Conservation (phyloP, 1,139 yeast species). For the Lodderomyces orthopsilosis region DNA sequence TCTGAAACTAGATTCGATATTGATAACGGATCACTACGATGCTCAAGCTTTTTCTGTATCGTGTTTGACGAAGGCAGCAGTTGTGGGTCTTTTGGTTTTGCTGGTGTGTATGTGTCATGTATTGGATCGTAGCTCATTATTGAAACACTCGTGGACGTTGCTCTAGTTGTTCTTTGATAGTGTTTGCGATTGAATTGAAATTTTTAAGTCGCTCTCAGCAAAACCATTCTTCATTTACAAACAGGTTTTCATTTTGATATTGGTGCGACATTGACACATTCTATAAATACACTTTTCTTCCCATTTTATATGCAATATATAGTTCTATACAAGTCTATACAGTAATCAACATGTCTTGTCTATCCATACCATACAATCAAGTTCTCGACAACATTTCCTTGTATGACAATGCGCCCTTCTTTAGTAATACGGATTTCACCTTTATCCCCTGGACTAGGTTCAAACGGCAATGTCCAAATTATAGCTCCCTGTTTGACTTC, state of each 20-base stretch:
- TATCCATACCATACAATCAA: slow-evolving; percentile 25
- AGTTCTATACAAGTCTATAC: neutral
- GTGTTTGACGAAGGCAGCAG: slow-evolving; percentile 7
- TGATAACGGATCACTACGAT: slow-evolving; percentile 12
- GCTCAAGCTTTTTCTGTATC: neutral
- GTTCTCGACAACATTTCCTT: slow-evolving; percentile 38
- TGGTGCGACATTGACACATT: neutral
- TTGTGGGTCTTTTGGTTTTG: slow-evolving; percentile 8
- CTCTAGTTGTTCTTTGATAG: neutral
- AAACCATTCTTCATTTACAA: too few species aligned
- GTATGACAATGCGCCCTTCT: slow-evolving; percentile 29
- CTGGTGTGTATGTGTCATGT: slow-evolving; percentile 24
- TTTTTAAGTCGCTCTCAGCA: neutral
- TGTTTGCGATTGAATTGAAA: neutral
- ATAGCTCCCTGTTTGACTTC: slow-evolving; percentile 19
- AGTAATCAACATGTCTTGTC: neutral
- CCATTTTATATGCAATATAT: neutral
- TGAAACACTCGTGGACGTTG: neutral
- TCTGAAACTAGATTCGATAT: slow-evolving; percentile 14
- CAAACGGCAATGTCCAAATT: slow-evolving; percentile 33
- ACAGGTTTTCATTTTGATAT: neutral
- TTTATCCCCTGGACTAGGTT: slow-evolving; percentile 12
- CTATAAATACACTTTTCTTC: neutral
- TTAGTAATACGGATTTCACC: slow-evolving; percentile 19
- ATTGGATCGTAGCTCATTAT: slow-evolving; percentile 34